A percentile compares a stretch with the other conserved stretches of the same genome.
These are phyloP conservation scores for Erythrobasidium yunnanense DNA, from an alignment of 768 basidiomycete species.

Conservation along the genomic window DNA sequence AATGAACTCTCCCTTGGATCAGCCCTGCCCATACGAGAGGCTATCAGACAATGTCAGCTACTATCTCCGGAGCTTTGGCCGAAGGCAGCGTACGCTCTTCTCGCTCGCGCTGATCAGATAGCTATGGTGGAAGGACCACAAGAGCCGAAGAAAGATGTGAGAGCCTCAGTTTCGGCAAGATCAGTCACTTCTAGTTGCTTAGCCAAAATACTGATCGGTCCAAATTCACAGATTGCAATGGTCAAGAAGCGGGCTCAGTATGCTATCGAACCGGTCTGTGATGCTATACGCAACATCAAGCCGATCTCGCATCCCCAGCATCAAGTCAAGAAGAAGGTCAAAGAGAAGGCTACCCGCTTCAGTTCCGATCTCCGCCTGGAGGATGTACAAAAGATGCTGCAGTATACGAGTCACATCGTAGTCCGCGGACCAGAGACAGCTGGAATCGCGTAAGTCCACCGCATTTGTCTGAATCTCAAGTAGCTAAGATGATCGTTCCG, in stretches of 20 bases:
- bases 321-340: conserved; percentile 52
- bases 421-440: conserved; percentile 45
- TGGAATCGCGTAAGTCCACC: neutral
- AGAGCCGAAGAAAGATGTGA: neutral
- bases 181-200: neutral
- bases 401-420: conserved; percentile 60
- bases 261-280: conserved; percentile 12
- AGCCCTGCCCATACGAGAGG: conserved; percentile 64
- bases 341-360: conserved; percentile 57
- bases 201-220: no score
- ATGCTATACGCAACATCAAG: conserved; percentile 14
- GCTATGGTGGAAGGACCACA: neutral
- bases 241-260: neutral
- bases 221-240: neutral
- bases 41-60: conserved; percentile 68
- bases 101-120: conserved; percentile 63
- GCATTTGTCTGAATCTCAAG: neutral
- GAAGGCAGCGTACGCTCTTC: conserved; percentile 54
- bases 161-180: neutral
- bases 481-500: neutral
- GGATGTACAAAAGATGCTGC: conserved; percentile 82
- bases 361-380: conserved; percentile 79
- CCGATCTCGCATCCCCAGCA: conserved; percentile 26
- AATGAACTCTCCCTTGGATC: neutral
- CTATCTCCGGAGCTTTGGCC: conserved; percentile 67